Evolutionary conservation across 768 basidiomycete genomes (phyloP).

Genomic region (Auricularia cornea): DNA sequence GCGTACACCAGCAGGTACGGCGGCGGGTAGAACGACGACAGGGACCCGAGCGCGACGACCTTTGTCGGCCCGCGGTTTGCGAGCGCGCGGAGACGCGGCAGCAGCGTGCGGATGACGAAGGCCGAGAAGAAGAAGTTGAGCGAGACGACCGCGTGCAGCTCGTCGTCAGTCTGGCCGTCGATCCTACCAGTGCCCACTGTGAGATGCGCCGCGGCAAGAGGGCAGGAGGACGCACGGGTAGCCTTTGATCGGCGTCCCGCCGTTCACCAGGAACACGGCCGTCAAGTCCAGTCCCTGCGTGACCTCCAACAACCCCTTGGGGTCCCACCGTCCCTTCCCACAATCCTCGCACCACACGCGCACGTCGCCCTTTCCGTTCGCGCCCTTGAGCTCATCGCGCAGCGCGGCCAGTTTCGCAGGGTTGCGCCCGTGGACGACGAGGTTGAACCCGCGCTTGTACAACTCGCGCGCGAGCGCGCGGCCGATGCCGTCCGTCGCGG

Average conservation of each 20-base stretch:
- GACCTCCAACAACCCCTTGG: not conserved
- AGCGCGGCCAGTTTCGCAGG: conserved; percentile 4
- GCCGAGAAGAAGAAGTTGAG: conserved; percentile 6
- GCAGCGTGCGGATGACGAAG: conserved; percentile 3
- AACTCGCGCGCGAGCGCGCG: conserved; percentile 8
- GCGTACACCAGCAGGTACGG: conserved; percentile 6
- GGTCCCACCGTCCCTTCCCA: conserved; percentile 7
- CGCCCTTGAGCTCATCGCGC: not conserved
- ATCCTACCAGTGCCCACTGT: not conserved
- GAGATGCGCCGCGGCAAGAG: no score
- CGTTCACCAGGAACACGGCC: conserved; percentile 5
- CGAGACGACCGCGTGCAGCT: conserved; percentile 1
- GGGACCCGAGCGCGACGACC: conserved; percentile 6
- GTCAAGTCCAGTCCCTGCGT: conserved; percentile 6
- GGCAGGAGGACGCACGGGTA: not conserved
- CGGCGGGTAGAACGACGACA: conserved; percentile 5
- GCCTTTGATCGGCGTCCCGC: conserved; percentile 1
- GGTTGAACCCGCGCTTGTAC: conserved; percentile 6
- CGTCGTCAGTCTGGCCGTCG: conserved; percentile 5
- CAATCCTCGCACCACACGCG: not conserved
- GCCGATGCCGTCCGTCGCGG: conserved; percentile 9
- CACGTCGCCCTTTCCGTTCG: not conserved
- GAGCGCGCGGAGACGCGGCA: conserved; percentile 5
- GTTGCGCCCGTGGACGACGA: conserved; percentile 10
- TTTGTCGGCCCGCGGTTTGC: not conserved